Evolutionary conservation across 2,329 filamentous ascomycete genomes (phyloP).

Genomic region (Sclerotinia glacialis): DNA sequence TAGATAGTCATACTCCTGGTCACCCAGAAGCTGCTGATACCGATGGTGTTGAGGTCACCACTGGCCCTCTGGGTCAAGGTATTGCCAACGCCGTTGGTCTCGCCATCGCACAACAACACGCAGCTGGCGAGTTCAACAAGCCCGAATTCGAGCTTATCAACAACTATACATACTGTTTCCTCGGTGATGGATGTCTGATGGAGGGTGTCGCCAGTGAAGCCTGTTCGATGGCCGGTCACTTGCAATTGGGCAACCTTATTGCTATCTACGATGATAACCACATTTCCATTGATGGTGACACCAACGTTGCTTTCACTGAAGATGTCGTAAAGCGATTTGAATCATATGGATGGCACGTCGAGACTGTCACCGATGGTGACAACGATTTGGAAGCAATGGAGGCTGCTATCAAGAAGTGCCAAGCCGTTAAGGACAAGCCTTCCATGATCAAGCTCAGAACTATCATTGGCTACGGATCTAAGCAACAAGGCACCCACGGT

Average conservation of each 20-base stretch:
- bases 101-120: conserved; percentile 93
- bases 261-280: conserved; percentile 98
- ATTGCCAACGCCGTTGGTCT: conserved; percentile 97
- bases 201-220: conserved; percentile 96
- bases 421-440: conserved; percentile 92
- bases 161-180: conserved; percentile 97
- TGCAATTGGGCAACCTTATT: conserved; percentile 97
- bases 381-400: conserved; percentile 83
- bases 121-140: conserved; percentile 92
- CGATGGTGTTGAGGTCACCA: conserved; percentile 95
- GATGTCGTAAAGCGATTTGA: conserved; percentile 94
- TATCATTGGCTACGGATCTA: conserved; percentile 94
- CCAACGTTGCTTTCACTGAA: conserved; percentile 94
- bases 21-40: conserved; percentile 97
- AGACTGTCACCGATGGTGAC: conserved; percentile 84
- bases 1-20: conserved; percentile 80
- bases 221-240: conserved; percentile 86
- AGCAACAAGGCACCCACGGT: conserved; percentile 87
- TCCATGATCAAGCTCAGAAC: conserved; percentile 95
- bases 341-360: conserved; percentile 92
- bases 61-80: conserved; percentile 95
- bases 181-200: conserved; percentile 98
- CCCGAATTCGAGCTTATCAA: conserved; percentile 84
- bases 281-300: conserved; percentile 93
- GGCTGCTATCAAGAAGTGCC: conserved; percentile 78